Evolutionary conservation across 192 early-diverging fungal genomes (phyloP).

Genomic region (Rhizoclosmatium sp.): DNA sequence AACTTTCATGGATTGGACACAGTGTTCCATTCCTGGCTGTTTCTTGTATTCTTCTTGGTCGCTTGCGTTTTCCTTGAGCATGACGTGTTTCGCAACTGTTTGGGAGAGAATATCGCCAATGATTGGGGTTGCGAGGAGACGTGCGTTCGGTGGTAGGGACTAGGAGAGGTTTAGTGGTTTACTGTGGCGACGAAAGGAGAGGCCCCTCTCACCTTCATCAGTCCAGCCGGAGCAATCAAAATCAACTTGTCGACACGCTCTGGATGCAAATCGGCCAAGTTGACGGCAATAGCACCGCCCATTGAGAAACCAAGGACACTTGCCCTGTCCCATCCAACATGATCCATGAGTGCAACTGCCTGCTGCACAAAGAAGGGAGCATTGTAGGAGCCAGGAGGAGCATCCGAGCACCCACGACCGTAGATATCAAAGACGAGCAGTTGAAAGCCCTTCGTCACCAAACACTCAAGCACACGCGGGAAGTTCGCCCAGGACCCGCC

Average conservation of each 20-base stretch:
- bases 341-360: constrained; percentile 4
- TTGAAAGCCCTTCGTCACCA: neutral
- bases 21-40: too few relatives aligned
- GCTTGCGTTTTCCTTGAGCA: too few relatives aligned
- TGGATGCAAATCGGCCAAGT: constrained; percentile 17
- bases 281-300: constrained; percentile 15
- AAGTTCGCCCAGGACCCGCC: neutral
- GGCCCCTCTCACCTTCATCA: neutral
- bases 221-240: constrained; percentile 19
- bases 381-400: neutral
- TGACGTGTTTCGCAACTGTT: too few relatives aligned
- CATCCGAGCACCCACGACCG: constrained; percentile 8
- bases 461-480: constrained; percentile 8
- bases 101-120: too few relatives aligned
- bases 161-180: too few relatives aligned
- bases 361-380: neutral
- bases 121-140: too few relatives aligned
- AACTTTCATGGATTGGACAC: too few relatives aligned
- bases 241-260: constrained; percentile 4
- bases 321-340: constrained; percentile 20
- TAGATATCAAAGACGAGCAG: constrained; percentile 22
- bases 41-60: too few relatives aligned
- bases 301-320: constrained; percentile 11
- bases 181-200: too few relatives aligned
- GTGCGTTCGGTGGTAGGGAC: too few relatives aligned